phyloP scores from a whole-genome alignment of 352 stramenopile species.

The Globisporangium spinosum region DNA sequence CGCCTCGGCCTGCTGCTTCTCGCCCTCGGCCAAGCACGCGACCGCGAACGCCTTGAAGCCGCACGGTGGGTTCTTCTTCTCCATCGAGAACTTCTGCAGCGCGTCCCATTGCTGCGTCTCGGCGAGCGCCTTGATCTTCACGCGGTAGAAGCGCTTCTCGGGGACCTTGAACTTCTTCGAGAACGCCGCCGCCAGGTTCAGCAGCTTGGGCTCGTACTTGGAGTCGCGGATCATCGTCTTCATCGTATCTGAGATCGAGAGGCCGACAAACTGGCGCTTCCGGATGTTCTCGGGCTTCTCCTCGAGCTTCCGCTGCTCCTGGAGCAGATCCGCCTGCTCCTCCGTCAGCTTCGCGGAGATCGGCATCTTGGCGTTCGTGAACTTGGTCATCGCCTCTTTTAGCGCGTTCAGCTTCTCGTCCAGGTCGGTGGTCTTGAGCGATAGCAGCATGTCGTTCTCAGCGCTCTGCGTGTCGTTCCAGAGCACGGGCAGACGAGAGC shows the following conservation, averaged over 20 bases:
- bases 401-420: slow-evolving; percentile 65
- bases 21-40: slow-evolving; percentile 66
- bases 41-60: slow-evolving; percentile 85
- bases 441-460: slow-evolving; percentile 71
- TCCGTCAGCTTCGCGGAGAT: slow-evolving; percentile 68
- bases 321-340: slow-evolving; percentile 85
- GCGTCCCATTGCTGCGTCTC: slow-evolving; percentile 85
- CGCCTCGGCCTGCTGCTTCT: slow-evolving; percentile 78
- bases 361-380: slow-evolving; percentile 64
- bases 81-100: slow-evolving; percentile 83
- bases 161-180: slow-evolving; percentile 89
- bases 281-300: slow-evolving; percentile 82
- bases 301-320: slow-evolving; percentile 82
- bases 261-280: slow-evolving; percentile 71
- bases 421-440: slow-evolving; percentile 55
- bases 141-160: slow-evolving; percentile 89
- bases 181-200: slow-evolving; percentile 55
- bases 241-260: slow-evolving; percentile 87
- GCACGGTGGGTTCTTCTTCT: slow-evolving; percentile 84
- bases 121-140: slow-evolving; percentile 88
- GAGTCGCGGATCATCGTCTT: slow-evolving; percentile 70
- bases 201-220: slow-evolving; percentile 82
- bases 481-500: slow-evolving; percentile 47
- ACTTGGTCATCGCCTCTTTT: slow-evolving; percentile 65
- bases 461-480: slow-evolving; percentile 64